A percentile compares a stretch with the other conserved stretches of the same genome.
Evolutionary conservation across 257 asterid genomes (phyloP).

Genomic region (Nicotiana otophora): DNA sequence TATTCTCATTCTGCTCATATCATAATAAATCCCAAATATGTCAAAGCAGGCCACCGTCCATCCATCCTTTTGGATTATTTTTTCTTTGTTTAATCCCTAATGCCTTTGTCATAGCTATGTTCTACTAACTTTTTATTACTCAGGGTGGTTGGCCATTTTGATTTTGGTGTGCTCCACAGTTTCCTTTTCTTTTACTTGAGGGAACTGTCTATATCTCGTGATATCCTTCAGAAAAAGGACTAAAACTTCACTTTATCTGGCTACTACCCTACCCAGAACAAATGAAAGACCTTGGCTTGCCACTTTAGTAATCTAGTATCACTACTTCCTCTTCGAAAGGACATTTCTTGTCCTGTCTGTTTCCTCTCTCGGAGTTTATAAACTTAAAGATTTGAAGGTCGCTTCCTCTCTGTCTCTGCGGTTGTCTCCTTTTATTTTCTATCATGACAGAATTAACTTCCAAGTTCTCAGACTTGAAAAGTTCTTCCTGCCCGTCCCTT

Average conservation of each 20-base stretch:
- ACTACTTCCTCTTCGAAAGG: neutral
- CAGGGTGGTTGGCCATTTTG: neutral
- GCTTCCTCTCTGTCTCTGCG: neutral
- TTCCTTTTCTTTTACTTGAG: neutral
- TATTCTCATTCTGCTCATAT: neutral
- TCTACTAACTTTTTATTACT: neutral
- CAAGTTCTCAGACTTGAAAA: neutral
- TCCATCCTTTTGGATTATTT: neutral
- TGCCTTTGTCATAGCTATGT: neutral
- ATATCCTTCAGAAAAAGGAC: neutral
- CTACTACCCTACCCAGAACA: neutral
- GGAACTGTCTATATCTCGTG: neutral
- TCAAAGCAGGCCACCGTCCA: neutral
- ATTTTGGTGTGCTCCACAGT: neutral
- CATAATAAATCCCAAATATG: neutral
- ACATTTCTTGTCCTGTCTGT: neutral
- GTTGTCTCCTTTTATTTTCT: neutral
- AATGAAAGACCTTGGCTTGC: neutral
- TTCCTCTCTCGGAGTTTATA: neutral
- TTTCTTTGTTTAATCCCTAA: neutral
- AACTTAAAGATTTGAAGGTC: neutral
- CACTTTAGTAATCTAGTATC: neutral
- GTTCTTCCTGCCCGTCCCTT: neutral
- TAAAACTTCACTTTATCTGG: neutral
- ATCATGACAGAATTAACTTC: neutral